Percentiles rank a stretch among this genome's conserved stretches.
phyloP scores from a whole-genome alignment of 352 stramenopile species.

The Thraustotheca clavata region DNA sequence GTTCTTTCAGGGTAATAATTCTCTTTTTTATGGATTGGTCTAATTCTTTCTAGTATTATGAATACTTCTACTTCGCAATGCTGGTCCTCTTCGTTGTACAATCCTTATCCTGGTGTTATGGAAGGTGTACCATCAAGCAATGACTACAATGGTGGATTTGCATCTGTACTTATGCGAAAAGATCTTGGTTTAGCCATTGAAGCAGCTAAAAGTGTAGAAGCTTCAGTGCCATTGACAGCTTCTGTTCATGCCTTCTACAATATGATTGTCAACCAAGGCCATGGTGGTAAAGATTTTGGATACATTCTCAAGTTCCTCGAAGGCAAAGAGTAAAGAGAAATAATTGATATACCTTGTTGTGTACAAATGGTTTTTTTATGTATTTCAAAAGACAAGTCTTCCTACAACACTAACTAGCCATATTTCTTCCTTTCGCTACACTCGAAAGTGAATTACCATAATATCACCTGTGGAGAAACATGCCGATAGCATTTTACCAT shows the following conservation, averaged over 20 bases:
- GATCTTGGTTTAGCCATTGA: constrained; percentile 93
- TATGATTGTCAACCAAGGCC: constrained; percentile 62
- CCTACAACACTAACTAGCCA: constrained; percentile 23
- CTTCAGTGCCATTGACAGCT: constrained; percentile 66
- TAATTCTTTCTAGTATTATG: constrained; percentile 70
- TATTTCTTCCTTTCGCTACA: too few species aligned
- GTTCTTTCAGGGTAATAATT: constrained; percentile 67
- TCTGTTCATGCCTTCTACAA: constrained; percentile 74
- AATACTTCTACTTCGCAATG: constrained; percentile 95
- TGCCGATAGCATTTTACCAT: constrained; percentile 76
- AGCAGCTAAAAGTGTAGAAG: constrained; percentile 75
- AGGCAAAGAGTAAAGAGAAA: constrained; percentile 14
- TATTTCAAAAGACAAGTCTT: too few species aligned
- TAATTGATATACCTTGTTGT: too few species aligned
- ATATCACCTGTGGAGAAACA: constrained; percentile 82
- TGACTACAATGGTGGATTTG: constrained; percentile 88
- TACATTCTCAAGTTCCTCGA: constrained; percentile 82
- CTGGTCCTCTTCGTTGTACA: constrained; percentile 94
- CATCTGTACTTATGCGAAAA: constrained; percentile 92
- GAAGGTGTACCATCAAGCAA: constrained; percentile 81
- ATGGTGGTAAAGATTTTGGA: constrained; percentile 81
- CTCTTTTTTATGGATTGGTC: not conserved
- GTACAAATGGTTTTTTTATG: not conserved
- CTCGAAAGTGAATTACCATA: constrained; percentile 85
- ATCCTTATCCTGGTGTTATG: constrained; percentile 92